Base-by-base conservation (phyloP, 352 stramenopile species). In the Phytophthora capsici region DNA sequence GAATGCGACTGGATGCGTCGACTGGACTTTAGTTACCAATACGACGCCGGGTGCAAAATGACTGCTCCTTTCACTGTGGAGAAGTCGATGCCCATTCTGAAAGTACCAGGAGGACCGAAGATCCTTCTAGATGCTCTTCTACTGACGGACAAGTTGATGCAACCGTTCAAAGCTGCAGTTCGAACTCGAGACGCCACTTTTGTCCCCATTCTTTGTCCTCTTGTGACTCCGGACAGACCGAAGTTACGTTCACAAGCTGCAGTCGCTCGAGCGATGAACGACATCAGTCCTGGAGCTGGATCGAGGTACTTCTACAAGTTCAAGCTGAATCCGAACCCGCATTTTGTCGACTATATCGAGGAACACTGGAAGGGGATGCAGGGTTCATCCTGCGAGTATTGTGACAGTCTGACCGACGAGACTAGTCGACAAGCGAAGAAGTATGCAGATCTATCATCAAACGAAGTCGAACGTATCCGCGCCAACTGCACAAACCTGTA, bases 1-100 rank as follows among this genome's bases (percentile, higher is more conserved):
- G 26, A 61, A 6, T 71, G 63, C 20, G 63, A 71, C 46, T 71
- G 63, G 63, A 58, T 71, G 47, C 57, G 63, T 8, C 43, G 41
- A 25, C 57, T 67, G 19, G 48, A 67, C 30, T 71, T 66, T 30
- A 12, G 23, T 19, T 40, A 47, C n/a, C 36, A 67, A 5, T 43
- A n/a, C 12, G 34, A 63, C 2, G 41, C 41, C 8, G 43, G 8
- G 4, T 67, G 63, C 49, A 62, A 41, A 8, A 4, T 12, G 13
- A 6, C 3, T 10, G 26, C 26, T 7, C 25, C 46, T 22, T 71
- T 63, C 26, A 58, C 26, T 10, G 57, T 67, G 14, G 23, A 67
- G 44, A 59, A 53, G 26, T 40, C 3, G 5, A 5, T 71, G 25
- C 26, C 63, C 5, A 66, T 71, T 51, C 30, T 71, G 2, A 49